A percentile compares a stretch with the other conserved stretches of the same genome.
These are phyloP conservation scores for Vitis hybrid DNA, from an alignment of 177 flowering plant genomes.

Conservation along the genomic window DNA sequence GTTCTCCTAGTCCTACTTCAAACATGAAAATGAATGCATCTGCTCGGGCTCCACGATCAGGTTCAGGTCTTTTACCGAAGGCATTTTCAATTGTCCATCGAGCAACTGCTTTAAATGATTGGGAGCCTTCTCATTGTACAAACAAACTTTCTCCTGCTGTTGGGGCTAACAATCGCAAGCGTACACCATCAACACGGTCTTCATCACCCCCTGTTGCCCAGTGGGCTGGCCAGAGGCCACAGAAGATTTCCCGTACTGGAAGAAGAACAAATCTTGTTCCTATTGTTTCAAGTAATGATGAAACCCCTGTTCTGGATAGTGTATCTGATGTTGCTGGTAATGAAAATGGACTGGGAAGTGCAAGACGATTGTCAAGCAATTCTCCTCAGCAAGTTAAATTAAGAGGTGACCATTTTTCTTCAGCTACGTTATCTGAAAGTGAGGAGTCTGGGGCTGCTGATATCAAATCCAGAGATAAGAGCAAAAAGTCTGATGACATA, in stretches of 20 bases:
- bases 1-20: conserved; percentile 61
- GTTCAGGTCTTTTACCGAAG: conserved; percentile 53
- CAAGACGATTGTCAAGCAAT: conserved; percentile 38
- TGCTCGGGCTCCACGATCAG: conserved; percentile 73
- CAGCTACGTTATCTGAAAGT: conserved; percentile 77
- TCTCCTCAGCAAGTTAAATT: conserved; percentile 64
- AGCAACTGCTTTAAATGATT: conserved; percentile 52
- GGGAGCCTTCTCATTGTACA: conserved; percentile 64
- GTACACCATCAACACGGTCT: conserved; percentile 57
- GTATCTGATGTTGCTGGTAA: conserved; percentile 44
- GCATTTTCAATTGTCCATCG: conserved; percentile 52
- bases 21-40: conserved; percentile 52
- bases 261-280: conserved; percentile 74
- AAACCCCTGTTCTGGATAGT: conserved; percentile 44
- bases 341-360: conserved; percentile 49
- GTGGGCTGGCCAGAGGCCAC: conserved; percentile 84
- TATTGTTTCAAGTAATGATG: conserved; percentile 58
- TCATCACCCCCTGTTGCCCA: conserved; percentile 83
- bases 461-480: conserved; percentile 55
- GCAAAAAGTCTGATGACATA: conserved; percentile 50
- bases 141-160: conserved; percentile 51
- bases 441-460: conserved; percentile 85
- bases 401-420: conserved; percentile 56
- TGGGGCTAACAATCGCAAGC: conserved; percentile 68
- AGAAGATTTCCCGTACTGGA: conserved; percentile 74